Evolutionary conservation across 2,329 filamentous ascomycete genomes (phyloP), one percentile per base, ranked within the genome.

Genomic region (Aspergillus thermomutatus): DNA sequence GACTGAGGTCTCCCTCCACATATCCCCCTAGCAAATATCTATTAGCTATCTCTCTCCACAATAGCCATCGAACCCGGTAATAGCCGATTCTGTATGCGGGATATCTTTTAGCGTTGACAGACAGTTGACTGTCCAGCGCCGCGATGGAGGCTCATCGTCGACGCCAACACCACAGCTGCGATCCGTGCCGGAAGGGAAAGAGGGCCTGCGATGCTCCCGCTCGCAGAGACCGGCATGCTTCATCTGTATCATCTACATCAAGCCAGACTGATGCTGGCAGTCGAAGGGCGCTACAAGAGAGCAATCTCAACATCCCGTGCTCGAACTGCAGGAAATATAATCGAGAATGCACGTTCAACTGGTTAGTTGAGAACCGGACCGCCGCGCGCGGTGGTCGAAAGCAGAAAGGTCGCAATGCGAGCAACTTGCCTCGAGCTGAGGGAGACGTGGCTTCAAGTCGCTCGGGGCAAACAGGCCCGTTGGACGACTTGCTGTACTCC

Each of bases 141-240:
- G 8, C 17, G 43, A 46, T 46, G 43, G 43, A 46, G 19, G 5
- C 43, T 23, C 43, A 46, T 4, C 43, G 43, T 6, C 43, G 43
- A 23, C 43, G 43, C 1, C 43, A 67, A 14, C 72, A 77, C 55
- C 71, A 77, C 50, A 79, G 76, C 57, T 80, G 77, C 59, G 77
- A 80, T 56, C 77, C 77, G 55, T 80, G 77, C 60, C 71, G 77
- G 23, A 76, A 75, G 58, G 77, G 77, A 23, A 79, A 79, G 60
- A 66, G 76, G 54, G 76, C 73, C 5, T 80, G 77, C 62, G 76
- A 80, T 60, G 76, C 75, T 4, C 57, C 62, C 40, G 62, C 64
- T 50, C 17, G 61, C 53, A 11, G 54, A 19, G n/a, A 3, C 43
- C 8, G 26, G 4, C 31, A 26, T 21, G 10, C 4, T 2, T 21